Conservation (phyloP, 75 land plant species). For the Isoetes taiwanensis region DNA sequence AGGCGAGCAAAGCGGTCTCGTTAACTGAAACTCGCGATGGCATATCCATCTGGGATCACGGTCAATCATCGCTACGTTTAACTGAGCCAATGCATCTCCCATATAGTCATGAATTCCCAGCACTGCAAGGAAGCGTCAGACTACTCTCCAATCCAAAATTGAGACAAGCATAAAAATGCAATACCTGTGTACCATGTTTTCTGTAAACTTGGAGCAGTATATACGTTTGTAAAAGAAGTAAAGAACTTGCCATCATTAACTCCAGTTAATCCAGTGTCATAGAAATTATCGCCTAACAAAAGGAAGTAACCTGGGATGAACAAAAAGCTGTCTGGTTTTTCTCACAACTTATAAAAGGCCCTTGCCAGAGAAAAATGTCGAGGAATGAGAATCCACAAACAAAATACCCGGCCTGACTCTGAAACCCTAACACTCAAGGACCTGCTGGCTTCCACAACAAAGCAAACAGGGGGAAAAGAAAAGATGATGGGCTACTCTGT, state of each 20-base stretch:
- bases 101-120: constrained; percentile 42
- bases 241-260: constrained; percentile 37
- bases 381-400: too few species aligned
- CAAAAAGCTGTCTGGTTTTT: too few species aligned
- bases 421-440: too few species aligned
- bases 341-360: too few species aligned
- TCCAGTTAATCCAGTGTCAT: constrained; percentile 44
- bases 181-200: constrained; percentile 72
- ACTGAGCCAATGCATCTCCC: constrained; percentile 55
- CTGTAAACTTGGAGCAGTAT: constrained; percentile 73
- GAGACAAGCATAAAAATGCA: too few species aligned
- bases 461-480: too few species aligned
- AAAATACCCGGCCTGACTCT: too few species aligned
- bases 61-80: constrained; percentile 29
- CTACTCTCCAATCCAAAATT: too few species aligned
- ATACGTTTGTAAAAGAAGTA: constrained; percentile 50
- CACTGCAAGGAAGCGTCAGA: constrained; percentile 18
- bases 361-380: too few species aligned
- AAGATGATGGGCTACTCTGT: too few species aligned
- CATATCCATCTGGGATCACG: constrained; percentile 28
- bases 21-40: constrained; percentile 17
- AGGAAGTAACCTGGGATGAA: background rate
- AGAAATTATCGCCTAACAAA: constrained; percentile 69
- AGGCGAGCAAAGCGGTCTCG: constrained; percentile 8
- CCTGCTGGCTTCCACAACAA: too few species aligned